Percentiles rank a stretch among this genome's conserved stretches.
Conservation (phyloP, 169 alveolate genomes). For the Pseudocohnilembus persalinus region DNA sequence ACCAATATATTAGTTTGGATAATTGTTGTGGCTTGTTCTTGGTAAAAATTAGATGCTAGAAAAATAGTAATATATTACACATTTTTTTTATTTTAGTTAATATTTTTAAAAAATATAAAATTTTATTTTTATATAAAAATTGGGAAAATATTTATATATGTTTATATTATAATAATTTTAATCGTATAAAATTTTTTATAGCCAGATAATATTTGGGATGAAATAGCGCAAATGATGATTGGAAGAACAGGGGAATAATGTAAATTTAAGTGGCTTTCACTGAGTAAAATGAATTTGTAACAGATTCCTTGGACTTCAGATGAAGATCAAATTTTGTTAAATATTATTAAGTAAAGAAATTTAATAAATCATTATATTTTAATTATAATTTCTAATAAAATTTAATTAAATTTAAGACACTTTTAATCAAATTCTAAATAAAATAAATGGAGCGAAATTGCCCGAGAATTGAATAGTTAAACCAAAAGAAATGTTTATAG, state of each 20-base stretch:
- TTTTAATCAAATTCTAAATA: conserved; percentile 13
- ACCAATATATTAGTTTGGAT: conserved; percentile 39
- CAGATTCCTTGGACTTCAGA: conserved; percentile 33
- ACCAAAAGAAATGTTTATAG: conserved; percentile 37
- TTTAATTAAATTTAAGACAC: conserved; percentile 2
- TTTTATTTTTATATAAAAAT: too few relatives aligned
- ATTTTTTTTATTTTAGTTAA: not conserved
- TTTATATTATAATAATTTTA: too few relatives aligned
- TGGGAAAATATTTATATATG: not conserved
- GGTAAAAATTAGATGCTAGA: conserved; percentile 20
- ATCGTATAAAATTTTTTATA: not conserved
- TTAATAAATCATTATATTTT: not conserved
- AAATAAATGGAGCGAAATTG: conserved; percentile 47
- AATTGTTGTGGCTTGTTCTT: conserved; percentile 18
- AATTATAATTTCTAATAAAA: not conserved
- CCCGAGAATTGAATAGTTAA: conserved; percentile 18
- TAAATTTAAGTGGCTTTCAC: conserved; percentile 39
- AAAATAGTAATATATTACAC: conserved; percentile 12
- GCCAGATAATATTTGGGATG: conserved; percentile 40
- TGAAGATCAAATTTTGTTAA: conserved; percentile 27
- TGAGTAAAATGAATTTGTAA: conserved; percentile 31
- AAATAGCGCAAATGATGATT: conserved; percentile 39
- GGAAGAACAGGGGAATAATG: conserved; percentile 33
- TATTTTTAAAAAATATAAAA: too few relatives aligned
- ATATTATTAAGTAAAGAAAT: conserved; percentile 9